Evolutionary conservation across 2,329 filamentous ascomycete genomes (phyloP).

Genomic region (Nakataea oryzae): DNA sequence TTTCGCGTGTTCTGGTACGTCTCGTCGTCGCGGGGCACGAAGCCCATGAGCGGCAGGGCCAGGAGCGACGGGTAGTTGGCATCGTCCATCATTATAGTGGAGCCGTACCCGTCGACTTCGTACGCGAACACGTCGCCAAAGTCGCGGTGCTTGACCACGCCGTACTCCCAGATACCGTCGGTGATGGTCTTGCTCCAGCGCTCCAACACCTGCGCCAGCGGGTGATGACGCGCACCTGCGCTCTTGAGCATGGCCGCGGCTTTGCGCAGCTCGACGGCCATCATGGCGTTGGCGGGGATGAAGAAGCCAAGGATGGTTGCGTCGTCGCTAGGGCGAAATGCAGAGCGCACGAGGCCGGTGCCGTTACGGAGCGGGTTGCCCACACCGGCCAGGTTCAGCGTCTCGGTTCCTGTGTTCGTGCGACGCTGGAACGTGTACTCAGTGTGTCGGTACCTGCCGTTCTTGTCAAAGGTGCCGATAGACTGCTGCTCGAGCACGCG

Average conservation of each 20-base stretch:
- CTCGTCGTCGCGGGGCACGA: constrained; percentile 51
- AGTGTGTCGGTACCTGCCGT: constrained; percentile 56
- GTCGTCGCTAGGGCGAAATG: constrained; percentile 91
- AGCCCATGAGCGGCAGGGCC: constrained; percentile 69
- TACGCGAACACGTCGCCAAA: constrained; percentile 77
- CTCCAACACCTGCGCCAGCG: constrained; percentile 44
- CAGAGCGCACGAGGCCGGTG: constrained; percentile 79
- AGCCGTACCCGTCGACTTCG: constrained; percentile 81
- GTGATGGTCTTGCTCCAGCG: constrained; percentile 52
- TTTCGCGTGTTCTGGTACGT: constrained; percentile 82
- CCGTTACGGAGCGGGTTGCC: constrained; percentile 85
- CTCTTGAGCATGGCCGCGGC: constrained; percentile 59
- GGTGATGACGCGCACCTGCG: constrained; percentile 36
- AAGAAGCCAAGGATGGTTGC: constrained; percentile 90
- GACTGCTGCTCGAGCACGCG: constrained; percentile 69
- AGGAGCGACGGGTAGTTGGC: constrained; percentile 78
- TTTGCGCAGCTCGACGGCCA: constrained; percentile 76
- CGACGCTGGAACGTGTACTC: constrained; percentile 78
- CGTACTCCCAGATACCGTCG: constrained; percentile 75
- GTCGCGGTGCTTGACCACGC: constrained; percentile 63
- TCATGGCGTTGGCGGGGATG: constrained; percentile 93
- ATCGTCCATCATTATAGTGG: constrained; percentile 77
- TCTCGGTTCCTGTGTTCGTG: constrained; percentile 81
- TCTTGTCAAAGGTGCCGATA: constrained; percentile 66
- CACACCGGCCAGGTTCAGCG: constrained; percentile 66